These are phyloP conservation scores for Neltuma alba DNA, from an alignment of 306 rosid species.

Conservation along the genomic window DNA sequence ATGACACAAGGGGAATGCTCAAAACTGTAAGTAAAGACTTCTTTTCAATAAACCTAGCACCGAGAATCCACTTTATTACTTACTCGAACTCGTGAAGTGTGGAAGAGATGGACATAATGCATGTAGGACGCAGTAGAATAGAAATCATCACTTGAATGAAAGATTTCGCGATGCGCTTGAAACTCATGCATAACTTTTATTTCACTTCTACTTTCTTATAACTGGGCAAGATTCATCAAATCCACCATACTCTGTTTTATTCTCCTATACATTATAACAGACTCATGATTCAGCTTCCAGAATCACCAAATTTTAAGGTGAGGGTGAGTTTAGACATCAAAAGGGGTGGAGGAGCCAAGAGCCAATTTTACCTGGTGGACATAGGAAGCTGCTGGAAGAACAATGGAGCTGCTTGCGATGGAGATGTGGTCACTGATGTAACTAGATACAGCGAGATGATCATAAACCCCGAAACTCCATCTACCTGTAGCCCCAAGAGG, in stretches of 20 bases:
- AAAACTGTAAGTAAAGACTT: slow-evolving; percentile 55
- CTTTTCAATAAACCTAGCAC: not conserved
- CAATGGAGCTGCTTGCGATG: slow-evolving; percentile 73
- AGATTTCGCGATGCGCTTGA: too few species aligned
- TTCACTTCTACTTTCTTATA: not conserved
- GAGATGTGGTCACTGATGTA: slow-evolving; percentile 64
- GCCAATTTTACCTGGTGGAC: slow-evolving; percentile 77
- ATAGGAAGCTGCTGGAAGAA: slow-evolving; percentile 90
- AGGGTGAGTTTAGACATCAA: slow-evolving; percentile 47
- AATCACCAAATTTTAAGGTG: slow-evolving; percentile 49
- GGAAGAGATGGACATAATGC: too few species aligned
- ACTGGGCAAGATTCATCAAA: not conserved
- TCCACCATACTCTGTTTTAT: not conserved
- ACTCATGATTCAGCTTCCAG: slow-evolving; percentile 47
- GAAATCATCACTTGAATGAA: too few species aligned
- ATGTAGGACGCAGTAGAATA: too few species aligned
- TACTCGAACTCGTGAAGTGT: too few species aligned
- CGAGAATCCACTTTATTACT: not conserved
- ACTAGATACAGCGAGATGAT: slow-evolving; percentile 83
- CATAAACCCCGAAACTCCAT: slow-evolving; percentile 58
- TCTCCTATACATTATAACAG: not conserved
- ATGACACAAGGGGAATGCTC: slow-evolving; percentile 85
- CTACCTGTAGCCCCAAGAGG: slow-evolving; percentile 45
- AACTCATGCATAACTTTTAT: too few species aligned
- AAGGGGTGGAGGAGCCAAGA: slow-evolving; percentile 57